Percentiles rank a stretch among this genome's conserved stretches.
These are phyloP conservation scores for Naganishia onofrii DNA, from an alignment of 768 basidiomycete genomes.

Conservation along the genomic window DNA sequence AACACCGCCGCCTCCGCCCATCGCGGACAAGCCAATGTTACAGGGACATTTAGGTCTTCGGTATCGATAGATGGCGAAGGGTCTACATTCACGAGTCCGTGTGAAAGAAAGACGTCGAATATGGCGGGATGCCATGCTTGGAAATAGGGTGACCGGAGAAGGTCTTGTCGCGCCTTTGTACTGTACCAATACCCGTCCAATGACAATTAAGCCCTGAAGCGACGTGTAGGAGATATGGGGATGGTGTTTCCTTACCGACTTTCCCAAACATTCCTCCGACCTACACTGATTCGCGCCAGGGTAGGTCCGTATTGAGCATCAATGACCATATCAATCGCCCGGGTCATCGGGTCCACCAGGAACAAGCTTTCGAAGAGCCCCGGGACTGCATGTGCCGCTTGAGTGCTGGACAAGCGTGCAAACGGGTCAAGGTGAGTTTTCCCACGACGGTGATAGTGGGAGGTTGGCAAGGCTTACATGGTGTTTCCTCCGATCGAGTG, in stretches of 20 bases:
- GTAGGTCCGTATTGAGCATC: constrained; percentile 11
- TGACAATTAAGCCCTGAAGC: not conserved
- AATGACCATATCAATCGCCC: constrained; percentile 43
- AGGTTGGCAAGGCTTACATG: constrained; percentile 57
- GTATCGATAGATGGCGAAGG: not conserved
- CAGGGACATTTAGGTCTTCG: constrained; percentile 22
- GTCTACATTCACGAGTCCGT: constrained; percentile 35
- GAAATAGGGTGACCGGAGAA: constrained; percentile 39
- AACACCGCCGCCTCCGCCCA: constrained; percentile 43
- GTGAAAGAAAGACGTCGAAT: constrained; percentile 32
- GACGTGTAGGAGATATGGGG: no score
- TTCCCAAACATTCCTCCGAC: constrained; percentile 28
- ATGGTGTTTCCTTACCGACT: constrained; percentile 10
- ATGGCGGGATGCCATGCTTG: constrained; percentile 36
- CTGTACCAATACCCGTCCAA: not conserved
- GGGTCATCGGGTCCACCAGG: constrained; percentile 74
- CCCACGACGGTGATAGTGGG: not conserved
- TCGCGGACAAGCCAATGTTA: constrained; percentile 39
- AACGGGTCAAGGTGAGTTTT: not conserved
- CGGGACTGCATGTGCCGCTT: constrained; percentile 65
- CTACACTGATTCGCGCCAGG: constrained; percentile 25
- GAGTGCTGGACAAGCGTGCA: constrained; percentile 56
- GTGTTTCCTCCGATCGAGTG: constrained; percentile 83
- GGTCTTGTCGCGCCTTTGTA: constrained; percentile 3
- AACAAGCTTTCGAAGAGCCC: constrained; percentile 68